Evolutionary conservation across 2,329 filamentous ascomycete genomes (phyloP).

Genomic region (Talaromyces piceae): DNA sequence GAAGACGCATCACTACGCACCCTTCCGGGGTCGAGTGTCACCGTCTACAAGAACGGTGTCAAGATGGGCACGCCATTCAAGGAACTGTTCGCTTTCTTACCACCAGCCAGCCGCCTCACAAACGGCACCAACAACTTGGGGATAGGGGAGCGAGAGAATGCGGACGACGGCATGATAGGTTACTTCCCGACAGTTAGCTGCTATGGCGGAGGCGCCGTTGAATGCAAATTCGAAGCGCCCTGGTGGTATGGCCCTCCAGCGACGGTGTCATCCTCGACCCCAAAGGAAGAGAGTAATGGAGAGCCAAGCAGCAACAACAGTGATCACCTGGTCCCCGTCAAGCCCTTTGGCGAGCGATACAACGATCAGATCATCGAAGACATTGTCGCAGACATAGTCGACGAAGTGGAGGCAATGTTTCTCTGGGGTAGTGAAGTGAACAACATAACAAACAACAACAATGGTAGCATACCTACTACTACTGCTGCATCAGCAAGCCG

Average conservation of each 20-base stretch:
- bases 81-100: constrained; percentile 81
- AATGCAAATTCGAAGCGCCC: constrained; percentile 88
- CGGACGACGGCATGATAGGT: constrained; percentile 90
- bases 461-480: constrained; percentile 9
- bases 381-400: constrained; percentile 82
- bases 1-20: constrained; percentile 74
- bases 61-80: constrained; percentile 82
- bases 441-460: constrained; percentile 16
- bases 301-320: not conserved
- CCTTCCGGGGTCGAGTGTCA: constrained; percentile 76
- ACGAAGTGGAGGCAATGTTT: constrained; percentile 74
- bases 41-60: constrained; percentile 86
- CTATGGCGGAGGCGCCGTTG: constrained; percentile 82
- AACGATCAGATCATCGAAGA: constrained; percentile 93
- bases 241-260: constrained; percentile 81
- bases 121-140: constrained; percentile 37
- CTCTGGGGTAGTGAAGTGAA: constrained; percentile 46
- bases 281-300: constrained; percentile 24
- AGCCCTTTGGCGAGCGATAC: constrained; percentile 69
- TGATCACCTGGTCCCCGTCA: constrained; percentile 30
- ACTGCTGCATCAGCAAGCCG: not conserved
- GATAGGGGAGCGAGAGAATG: constrained; percentile 69
- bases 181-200: constrained; percentile 93
- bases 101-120: constrained; percentile 62
- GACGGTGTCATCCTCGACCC: constrained; percentile 13